These are phyloP conservation scores for Sporothrix pseudoabietina DNA, from an alignment of 2,329 filamentous ascomycete genomes.

Conservation along the genomic window DNA sequence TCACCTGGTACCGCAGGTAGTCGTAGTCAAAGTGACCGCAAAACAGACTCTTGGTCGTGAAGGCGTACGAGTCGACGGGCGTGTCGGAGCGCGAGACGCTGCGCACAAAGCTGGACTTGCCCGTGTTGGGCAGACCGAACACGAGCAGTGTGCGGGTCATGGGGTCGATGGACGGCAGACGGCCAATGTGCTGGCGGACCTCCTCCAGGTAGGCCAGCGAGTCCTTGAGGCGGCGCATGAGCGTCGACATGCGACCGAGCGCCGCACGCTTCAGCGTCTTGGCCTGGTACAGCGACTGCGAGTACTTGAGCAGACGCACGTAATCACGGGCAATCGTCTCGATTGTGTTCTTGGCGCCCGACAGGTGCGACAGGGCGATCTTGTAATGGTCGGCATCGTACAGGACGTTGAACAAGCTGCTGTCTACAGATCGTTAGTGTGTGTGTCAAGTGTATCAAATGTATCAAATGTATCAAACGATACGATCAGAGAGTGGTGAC, in stretches of 20 bases:
- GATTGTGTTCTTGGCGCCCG: constrained; percentile 93
- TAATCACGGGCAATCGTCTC: constrained; percentile 97
- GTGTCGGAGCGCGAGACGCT: constrained; percentile 93
- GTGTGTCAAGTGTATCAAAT: too few relatives aligned
- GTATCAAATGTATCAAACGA: not conserved
- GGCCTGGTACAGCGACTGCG: constrained; percentile 95
- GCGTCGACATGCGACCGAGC: constrained; percentile 96
- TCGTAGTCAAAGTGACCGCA: constrained; percentile 99
- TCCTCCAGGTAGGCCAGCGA: constrained; percentile 94
- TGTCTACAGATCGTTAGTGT: constrained; percentile 39
- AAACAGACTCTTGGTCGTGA: constrained; percentile 92
- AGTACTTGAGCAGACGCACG: constrained; percentile 86
- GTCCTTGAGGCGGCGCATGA: constrained; percentile 92
- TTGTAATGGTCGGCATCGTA: constrained; percentile 98
- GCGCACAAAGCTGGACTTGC: constrained; percentile 94
- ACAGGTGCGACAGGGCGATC: constrained; percentile 93
- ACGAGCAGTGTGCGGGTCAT: constrained; percentile 96
- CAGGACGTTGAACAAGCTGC: constrained; percentile 91
- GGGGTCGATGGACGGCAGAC: constrained; percentile 97
- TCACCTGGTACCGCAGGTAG: constrained; percentile 78
- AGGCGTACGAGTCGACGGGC: constrained; percentile 95
- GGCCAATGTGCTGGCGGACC: constrained; percentile 91
- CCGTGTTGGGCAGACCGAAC: constrained; percentile 95
- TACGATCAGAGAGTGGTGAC: constrained; percentile 31
- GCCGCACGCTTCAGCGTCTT: constrained; percentile 97